Percentiles rank a stretch among this genome's conserved stretches.
phyloP scores from a whole-genome alignment of 2,329 filamentous ascomycete genomes.

The Aspergillus fijiensis region DNA sequence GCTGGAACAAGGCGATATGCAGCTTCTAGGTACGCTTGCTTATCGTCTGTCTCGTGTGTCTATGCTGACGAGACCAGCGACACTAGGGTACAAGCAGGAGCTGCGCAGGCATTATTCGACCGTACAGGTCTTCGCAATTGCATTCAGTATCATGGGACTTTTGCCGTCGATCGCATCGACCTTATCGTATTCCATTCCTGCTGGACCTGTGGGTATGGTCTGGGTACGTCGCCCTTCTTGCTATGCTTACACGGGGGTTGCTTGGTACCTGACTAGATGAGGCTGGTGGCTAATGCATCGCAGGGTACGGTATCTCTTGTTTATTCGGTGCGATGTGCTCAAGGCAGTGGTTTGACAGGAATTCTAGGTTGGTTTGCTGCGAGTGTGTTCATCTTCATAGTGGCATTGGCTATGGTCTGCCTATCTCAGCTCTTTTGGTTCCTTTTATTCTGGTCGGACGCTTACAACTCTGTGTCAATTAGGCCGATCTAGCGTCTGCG shows the following conservation, averaged over 20 bases:
- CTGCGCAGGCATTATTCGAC: constrained; percentile 61
- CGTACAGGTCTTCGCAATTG: constrained; percentile 60
- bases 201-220: constrained; percentile 61
- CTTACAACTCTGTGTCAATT: not conserved
- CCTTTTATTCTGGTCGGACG: not conserved
- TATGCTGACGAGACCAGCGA: constrained; percentile 24
- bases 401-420: constrained; percentile 59
- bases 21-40: constrained; percentile 21
- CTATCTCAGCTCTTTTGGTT: not conserved
- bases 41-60: not conserved
- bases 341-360: not conserved
- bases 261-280: not conserved
- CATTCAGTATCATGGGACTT: constrained; percentile 61
- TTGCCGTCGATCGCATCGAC: constrained; percentile 61
- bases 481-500: constrained; percentile 52
- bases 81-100: constrained; percentile 57
- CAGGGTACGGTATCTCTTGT: constrained; percentile 10
- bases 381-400: constrained; percentile 56
- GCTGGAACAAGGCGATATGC: constrained; percentile 22
- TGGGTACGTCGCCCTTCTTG: constrained; percentile 45
- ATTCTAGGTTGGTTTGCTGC: constrained; percentile 54
- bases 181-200: constrained; percentile 57
- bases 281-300: constrained; percentile 18
- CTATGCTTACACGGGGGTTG: too few species aligned
- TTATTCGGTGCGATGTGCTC: not conserved